Base-by-base conservation (phyloP, 2,329 filamentous ascomycete genomes). In the Falciphora oryzae region DNA sequence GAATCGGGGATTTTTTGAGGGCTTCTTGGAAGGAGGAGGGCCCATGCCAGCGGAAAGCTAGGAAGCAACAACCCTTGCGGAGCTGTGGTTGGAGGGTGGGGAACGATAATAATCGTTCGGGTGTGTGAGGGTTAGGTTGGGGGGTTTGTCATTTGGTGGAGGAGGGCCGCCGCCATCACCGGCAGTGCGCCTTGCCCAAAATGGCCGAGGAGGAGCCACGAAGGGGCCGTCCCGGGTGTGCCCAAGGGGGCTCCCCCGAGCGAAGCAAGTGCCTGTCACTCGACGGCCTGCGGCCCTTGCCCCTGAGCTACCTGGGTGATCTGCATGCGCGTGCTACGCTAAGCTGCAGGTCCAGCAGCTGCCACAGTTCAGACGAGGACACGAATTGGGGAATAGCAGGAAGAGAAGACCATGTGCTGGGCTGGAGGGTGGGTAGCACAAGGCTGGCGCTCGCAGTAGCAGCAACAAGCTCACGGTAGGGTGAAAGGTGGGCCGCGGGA, bases 41-140 rank as follows among this genome's bases (percentile, higher is more conserved):
- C 50, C 63, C 61, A 63, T 63, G 65, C 50, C 61, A 61, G 62
- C 59, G 57, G 59, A 63, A 65, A 32, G 61, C 65, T 60, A 53
- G 67, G 63, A n/a, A 25, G 44, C 44, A 25, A 62, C n/a, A 59
- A 32, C 32, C 69, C 68, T 67, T 70, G 68, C 66, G 68, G 57
- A 70, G 68, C 69, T 69, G 69, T 67, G 64, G 31, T 22, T 60
- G 58, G 58, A 31, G 27, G 29, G 58, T 18, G 58, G 31, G 27
- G 31, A 35, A 31, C 25, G 57, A 58, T 31, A 31, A 22, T 28
- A 25, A 5, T 22, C 25, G 27, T 18, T 4, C 25, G 57, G n/a
- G 57, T 6, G 57, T 29, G 57, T 25, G 56, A 57, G 25, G n/a
- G 56, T 14, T 57, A 27, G 56, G 38, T 8, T 22, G 38, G 38